Evolutionary conservation across 192 early-diverging fungal species (phyloP).

Genomic region (Dissophora globulifera): DNA sequence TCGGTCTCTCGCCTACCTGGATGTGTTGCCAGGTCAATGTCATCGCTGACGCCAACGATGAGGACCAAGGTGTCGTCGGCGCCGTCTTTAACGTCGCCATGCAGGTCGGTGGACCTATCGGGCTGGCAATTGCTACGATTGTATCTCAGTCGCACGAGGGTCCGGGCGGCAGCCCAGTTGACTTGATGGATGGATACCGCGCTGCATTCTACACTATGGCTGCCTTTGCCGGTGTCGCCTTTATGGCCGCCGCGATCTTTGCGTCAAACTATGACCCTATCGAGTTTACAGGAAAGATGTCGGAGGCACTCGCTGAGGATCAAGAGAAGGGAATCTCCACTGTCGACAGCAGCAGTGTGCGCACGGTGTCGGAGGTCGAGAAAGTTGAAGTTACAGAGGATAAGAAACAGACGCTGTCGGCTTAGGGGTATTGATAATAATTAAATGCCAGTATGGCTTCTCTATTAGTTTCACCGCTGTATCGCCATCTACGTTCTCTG

Average conservation of each 20-base stretch:
- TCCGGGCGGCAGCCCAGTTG: neutral
- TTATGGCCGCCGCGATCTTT: conserved; percentile 6
- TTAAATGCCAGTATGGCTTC: no score
- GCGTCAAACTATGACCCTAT: conserved; percentile 23
- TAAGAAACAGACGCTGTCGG: no score
- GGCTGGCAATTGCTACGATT: conserved; percentile 50
- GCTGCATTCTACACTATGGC: conserved; percentile 35
- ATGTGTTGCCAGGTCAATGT: conserved; percentile 52
- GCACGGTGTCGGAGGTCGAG: conserved; percentile 5
- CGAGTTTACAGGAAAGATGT: conserved; percentile 8
- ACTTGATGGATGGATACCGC: conserved; percentile 32
- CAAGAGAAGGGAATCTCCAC: conserved; percentile 14
- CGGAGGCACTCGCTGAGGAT: conserved; percentile 3
- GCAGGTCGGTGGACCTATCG: conserved; percentile 50
- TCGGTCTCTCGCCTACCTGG: conserved; percentile 41
- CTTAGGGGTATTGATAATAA: no score
- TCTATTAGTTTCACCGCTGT: no score
- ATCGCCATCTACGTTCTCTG: no score
- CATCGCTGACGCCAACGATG: conserved; percentile 39
- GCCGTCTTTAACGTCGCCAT: conserved; percentile 52
- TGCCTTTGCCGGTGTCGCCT: conserved; percentile 16
- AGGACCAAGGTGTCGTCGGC: conserved; percentile 50
- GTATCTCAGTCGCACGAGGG: conserved; percentile 16
- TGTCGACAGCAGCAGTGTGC: neutral
- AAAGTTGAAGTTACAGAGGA: conserved; percentile 7